Evolutionary conservation across 2,329 filamentous ascomycete genomes (phyloP).

Genomic region (Ophiostoma tasmaniense): DNA sequence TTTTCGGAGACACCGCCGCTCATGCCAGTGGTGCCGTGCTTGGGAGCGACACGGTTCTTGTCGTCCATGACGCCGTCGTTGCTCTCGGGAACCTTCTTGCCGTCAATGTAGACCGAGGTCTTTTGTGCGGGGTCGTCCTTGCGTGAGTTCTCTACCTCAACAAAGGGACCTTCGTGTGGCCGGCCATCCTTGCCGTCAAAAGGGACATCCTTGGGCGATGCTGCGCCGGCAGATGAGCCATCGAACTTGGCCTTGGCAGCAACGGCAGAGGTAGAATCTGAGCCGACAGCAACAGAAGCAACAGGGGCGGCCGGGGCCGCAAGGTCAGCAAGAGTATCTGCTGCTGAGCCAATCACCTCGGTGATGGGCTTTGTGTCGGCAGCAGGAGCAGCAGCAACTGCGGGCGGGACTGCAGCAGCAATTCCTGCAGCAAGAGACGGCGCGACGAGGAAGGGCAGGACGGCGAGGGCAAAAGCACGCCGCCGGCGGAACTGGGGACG

Average conservation of each 20-base stretch:
- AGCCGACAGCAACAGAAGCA: slow-evolving; percentile 2
- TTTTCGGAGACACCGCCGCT: slow-evolving; percentile 86
- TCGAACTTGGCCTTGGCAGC: slow-evolving; percentile 25
- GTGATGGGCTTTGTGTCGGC: neutral
- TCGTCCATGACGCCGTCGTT: slow-evolving; percentile 92
- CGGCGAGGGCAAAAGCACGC: slow-evolving; percentile 15
- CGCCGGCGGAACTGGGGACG: slow-evolving; percentile 13
- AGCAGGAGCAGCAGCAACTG: slow-evolving; percentile 2
- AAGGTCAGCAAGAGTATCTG: neutral
- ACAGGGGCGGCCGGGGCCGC: slow-evolving; percentile 7
- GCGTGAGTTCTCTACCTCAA: slow-evolving; percentile 44
- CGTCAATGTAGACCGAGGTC: slow-evolving; percentile 46
- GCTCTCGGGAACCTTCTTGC: slow-evolving; percentile 52
- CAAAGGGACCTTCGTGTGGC: slow-evolving; percentile 78
- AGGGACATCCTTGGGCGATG: slow-evolving; percentile 63
- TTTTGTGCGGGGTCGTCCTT: slow-evolving; percentile 35
- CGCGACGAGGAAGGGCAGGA: slow-evolving; percentile 18
- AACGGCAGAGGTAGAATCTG: neutral
- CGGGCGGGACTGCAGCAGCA: slow-evolving; percentile 7
- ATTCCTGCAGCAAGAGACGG: slow-evolving; percentile 16
- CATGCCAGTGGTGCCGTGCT: slow-evolving; percentile 79
- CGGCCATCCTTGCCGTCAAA: slow-evolving; percentile 91
- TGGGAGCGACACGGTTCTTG: slow-evolving; percentile 63
- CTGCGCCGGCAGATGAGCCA: neutral
- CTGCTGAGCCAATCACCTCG: slow-evolving; percentile 7